Conservation (phyloP, 345 rosid genomes). For the Anacardium occidentale region DNA sequence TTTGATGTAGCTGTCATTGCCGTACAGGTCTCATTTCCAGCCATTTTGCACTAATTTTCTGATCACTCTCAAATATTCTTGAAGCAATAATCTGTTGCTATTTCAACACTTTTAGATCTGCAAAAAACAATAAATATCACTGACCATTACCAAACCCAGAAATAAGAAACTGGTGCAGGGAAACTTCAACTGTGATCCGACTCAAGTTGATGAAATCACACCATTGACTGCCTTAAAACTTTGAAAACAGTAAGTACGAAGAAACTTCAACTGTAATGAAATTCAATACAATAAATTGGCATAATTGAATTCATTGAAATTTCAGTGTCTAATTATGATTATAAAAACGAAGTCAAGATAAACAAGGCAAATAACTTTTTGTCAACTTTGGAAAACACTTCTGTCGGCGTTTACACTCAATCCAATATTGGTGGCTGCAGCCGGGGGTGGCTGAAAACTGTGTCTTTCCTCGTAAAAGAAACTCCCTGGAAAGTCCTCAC, state of each 20-base stretch:
- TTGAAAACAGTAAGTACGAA: no score
- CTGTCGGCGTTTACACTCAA: not conserved
- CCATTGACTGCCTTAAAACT: no score
- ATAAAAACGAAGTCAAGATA: no score
- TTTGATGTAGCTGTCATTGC: constrained; percentile 75
- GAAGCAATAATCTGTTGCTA: not conserved
- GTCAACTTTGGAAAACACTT: not conserved
- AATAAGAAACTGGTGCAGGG: not conserved
- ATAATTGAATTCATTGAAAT: no score
- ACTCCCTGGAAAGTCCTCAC: no score
- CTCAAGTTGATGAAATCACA: no score
- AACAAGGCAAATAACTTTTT: not conserved
- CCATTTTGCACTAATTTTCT: constrained; percentile 18
- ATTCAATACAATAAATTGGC: no score
- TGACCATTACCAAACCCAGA: not conserved
- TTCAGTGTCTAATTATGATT: no score
- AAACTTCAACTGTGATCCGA: not conserved
- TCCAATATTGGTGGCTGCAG: no score
- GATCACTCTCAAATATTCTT: not conserved
- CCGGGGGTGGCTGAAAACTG: no score
- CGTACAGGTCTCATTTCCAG: constrained; percentile 32
- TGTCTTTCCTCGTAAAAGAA: no score
- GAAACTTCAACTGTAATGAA: no score
- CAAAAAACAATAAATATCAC: not conserved
- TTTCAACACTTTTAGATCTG: not conserved